Base-by-base conservation (phyloP, 139 green algal species). In the Chlamydomonas schloesseri region DNA sequence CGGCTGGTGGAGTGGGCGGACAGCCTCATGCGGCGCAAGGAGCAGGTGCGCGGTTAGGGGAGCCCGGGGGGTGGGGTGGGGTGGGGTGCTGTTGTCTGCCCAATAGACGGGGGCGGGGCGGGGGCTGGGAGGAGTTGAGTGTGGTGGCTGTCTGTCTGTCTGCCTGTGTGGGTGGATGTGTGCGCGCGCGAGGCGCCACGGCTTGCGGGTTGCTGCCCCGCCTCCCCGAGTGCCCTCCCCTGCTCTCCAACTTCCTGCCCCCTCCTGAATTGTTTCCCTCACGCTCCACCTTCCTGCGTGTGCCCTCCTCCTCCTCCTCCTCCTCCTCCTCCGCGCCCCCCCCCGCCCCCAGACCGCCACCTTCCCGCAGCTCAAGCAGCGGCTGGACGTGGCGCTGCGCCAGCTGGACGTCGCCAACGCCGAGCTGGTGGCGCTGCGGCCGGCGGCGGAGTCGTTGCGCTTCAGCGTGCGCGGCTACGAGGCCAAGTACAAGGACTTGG, bases 1-100 rank as follows among this genome's bases (percentile, higher is more conserved):
- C 67, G 67, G 50, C 31, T 86, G 65, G 53, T 73, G 17, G 67
- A 86, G 68, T 86, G 80, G 80, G 71, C 80, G 24, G 80, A 86
- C 29, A 68, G 80, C n/a, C 67, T 86, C 50, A 53, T 86, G 68
- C 15, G 20, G 67, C 42, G 67, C 31, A 86, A 86, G 67, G 68
- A 86, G 80, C 67, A 86, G 67, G 80, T 78, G 67, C 20, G 75
- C 24, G 26, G 8, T 60, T 60, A 11, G 37, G 42, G 42, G 26
- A 34, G 20, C 26, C 24, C 1, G 4, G 20, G 68, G 34, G 18
- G 33, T 2, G 1, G 33, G 34, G 1, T 0, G 29, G 29, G n/a
- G 11, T 36, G 65, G n/a, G n/a, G 24, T 31, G 60, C 60, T 67
- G 53, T 58, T 58, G n/a, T n/a, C n/a, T n/a, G n/a, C n/a, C n/a